Percentiles rank a stretch among this genome's conserved stretches.
Evolutionary conservation across 2,329 filamentous ascomycete species (phyloP).

Genomic region (Fusarium sp.): DNA sequence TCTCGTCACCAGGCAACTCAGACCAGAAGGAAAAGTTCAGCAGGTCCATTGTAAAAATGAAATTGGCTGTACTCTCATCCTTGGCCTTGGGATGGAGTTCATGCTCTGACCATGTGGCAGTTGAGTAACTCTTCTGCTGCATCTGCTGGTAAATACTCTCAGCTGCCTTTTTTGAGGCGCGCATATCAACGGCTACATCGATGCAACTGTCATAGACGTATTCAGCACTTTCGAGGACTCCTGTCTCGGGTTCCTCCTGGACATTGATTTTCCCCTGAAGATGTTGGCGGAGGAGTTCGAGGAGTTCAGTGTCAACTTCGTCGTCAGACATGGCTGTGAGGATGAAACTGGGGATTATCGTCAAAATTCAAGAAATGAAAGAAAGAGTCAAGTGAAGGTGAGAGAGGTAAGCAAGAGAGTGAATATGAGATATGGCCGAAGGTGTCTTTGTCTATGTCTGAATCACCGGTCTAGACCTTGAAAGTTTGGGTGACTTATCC

Average conservation of each 20-base stretch:
- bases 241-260: conserved; percentile 74
- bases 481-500: conserved; percentile 14
- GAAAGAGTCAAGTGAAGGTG: conserved; percentile 1
- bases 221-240: conserved; percentile 82
- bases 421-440: conserved; percentile 19
- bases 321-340: conserved; percentile 79
- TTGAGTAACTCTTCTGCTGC: conserved; percentile 84
- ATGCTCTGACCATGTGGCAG: conserved; percentile 85
- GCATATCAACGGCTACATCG: conserved; percentile 88
- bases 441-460: conserved; percentile 33
- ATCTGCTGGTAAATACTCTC: conserved; percentile 81
- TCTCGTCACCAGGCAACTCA: conserved; percentile 70
- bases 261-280: conserved; percentile 67
- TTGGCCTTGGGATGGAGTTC: conserved; percentile 87
- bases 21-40: conserved; percentile 99
- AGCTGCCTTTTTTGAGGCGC: conserved; percentile 83
- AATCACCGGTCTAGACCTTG: conserved; percentile 33
- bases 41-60: conserved; percentile 97
- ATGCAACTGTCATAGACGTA: conserved; percentile 92
- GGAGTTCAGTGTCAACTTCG: conserved; percentile 86
- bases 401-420: conserved; percentile 16
- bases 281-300: conserved; percentile 85
- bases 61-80: conserved; percentile 81
- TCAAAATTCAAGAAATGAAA: not conserved
- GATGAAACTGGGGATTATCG: not conserved